These are phyloP conservation scores for Noccaea caerulescens DNA, from an alignment of 345 rosid species.

Conservation along the genomic window DNA sequence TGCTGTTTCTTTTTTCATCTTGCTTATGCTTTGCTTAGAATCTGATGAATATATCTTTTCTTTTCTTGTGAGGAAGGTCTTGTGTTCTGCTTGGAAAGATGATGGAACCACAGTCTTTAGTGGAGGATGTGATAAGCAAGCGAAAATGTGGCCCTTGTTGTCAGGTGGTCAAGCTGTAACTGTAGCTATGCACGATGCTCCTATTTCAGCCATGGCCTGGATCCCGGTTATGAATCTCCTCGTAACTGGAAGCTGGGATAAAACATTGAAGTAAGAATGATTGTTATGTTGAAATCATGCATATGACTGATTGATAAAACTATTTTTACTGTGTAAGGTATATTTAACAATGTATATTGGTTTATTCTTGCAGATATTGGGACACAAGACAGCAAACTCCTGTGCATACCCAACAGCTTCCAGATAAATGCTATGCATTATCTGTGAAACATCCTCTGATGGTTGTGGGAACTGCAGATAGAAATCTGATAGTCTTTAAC, in stretches of 20 bases:
- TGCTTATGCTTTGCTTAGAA: neutral
- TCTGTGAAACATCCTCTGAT: slow-evolving; percentile 85
- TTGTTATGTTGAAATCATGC: slow-evolving; percentile 1
- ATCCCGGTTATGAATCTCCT: slow-evolving; percentile 89
- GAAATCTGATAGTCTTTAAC: slow-evolving; percentile 83
- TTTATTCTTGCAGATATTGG: slow-evolving; percentile 70
- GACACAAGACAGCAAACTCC: slow-evolving; percentile 87
- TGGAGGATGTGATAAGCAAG: slow-evolving; percentile 99
- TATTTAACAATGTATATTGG: neutral
- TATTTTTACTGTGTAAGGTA: neutral
- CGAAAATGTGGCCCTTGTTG: slow-evolving; percentile 94
- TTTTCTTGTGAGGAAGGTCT: slow-evolving; percentile 52
- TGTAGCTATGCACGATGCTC: slow-evolving; percentile 94
- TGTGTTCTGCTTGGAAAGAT: slow-evolving; percentile 97
- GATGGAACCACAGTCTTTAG: slow-evolving; percentile 94
- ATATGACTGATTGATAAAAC: neutral
- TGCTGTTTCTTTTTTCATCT: slow-evolving; percentile 5
- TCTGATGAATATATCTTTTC: neutral
- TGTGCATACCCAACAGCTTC: slow-evolving; percentile 91
- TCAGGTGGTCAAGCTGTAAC: slow-evolving; percentile 89
- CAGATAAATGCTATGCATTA: slow-evolving; percentile 88
- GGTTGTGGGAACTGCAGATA: slow-evolving; percentile 98
- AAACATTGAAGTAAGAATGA: slow-evolving; percentile 69
- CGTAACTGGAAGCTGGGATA: slow-evolving; percentile 94
- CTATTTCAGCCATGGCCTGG: slow-evolving; percentile 85